These are phyloP conservation scores for Wickerhamomyces bisporus DNA, from an alignment of 805 yeast species.

Conservation along the genomic window DNA sequence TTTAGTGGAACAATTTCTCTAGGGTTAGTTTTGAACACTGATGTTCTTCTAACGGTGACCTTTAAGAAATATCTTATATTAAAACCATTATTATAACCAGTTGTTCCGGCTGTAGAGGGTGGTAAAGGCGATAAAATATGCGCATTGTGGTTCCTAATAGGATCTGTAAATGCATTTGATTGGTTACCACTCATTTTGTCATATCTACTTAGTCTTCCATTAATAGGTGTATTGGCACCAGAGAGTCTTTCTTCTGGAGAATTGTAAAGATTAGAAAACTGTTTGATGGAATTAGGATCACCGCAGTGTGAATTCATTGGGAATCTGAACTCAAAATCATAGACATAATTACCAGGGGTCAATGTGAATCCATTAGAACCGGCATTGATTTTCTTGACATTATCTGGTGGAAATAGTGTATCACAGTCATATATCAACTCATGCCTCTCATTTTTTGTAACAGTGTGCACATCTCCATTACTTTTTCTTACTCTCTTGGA, in stretches of 20 bases:
- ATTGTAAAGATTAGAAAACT: slow-evolving; percentile 11
- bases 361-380: slow-evolving; percentile 26
- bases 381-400: slow-evolving; percentile 38
- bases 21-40: slow-evolving; percentile 41
- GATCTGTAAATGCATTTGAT: no score
- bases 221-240: slow-evolving; percentile 1
- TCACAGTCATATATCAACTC: slow-evolving; percentile 43
- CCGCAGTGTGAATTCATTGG: slow-evolving; percentile 29
- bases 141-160: no score
- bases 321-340: slow-evolving; percentile 33
- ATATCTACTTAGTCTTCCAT: background rate
- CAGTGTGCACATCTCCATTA: slow-evolving; percentile 6
- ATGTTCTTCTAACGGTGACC: slow-evolving; percentile 52
- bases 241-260: slow-evolving; percentile 14
- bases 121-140: slow-evolving; percentile 7
- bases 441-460: slow-evolving; percentile 24
- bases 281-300: slow-evolving; percentile 5
- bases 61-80: slow-evolving; percentile 43
- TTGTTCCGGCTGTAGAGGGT: slow-evolving; percentile 2
- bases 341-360: slow-evolving; percentile 43
- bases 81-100: background rate
- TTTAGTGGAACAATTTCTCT: slow-evolving; percentile 43
- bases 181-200: background rate
- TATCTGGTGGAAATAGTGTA: slow-evolving; percentile 49
- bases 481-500: slow-evolving; percentile 16